A percentile compares a stretch with the other conserved stretches of the same genome.
Evolutionary conservation across 2,329 filamentous ascomycete species (phyloP).

Genomic region (Trichoderma pleuroti): DNA sequence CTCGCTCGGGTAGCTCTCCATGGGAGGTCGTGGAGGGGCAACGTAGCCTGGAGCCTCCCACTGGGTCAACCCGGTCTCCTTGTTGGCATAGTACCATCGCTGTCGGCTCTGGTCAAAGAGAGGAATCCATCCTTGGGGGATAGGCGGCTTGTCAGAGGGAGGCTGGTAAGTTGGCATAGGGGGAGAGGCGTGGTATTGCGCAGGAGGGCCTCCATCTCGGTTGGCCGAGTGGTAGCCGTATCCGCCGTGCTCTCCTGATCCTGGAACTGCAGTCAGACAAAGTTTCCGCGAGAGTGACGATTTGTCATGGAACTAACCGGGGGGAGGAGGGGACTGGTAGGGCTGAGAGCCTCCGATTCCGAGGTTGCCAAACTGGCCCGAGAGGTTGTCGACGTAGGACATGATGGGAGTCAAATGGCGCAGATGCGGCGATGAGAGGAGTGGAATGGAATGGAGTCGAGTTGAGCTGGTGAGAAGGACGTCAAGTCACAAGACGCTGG

Average conservation of each 20-base stretch:
- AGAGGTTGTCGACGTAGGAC: slow-evolving; percentile 14
- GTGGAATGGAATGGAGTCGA: not conserved
- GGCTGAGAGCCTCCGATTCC: slow-evolving; percentile 15
- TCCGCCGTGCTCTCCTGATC: not conserved
- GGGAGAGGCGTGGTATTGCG: slow-evolving; percentile 23
- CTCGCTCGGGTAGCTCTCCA: slow-evolving; percentile 24
- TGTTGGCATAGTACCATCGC: slow-evolving; percentile 63
- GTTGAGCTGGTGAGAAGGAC: not conserved
- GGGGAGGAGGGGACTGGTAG: slow-evolving; percentile 1
- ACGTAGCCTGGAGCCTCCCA: slow-evolving; percentile 56
- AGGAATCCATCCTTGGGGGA: slow-evolving; percentile 59
- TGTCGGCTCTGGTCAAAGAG: slow-evolving; percentile 60
- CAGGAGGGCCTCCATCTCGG: slow-evolving; percentile 22
- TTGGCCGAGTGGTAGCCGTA: slow-evolving; percentile 25
- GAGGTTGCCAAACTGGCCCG: slow-evolving; percentile 6
- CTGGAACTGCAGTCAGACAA: not conserved
- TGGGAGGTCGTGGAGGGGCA: slow-evolving; percentile 24
- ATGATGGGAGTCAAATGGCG: not conserved
- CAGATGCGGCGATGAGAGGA: not conserved
- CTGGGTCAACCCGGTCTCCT: slow-evolving; percentile 57
- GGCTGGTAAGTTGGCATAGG: slow-evolving; percentile 33
- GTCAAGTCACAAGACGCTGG: not conserved
- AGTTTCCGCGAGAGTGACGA: no score
- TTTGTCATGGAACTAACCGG: not conserved
- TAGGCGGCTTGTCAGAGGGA: slow-evolving; percentile 42